A percentile compares a stretch with the other conserved stretches of the same genome.
Evolutionary conservation across 208 protist genomes (phyloP).

Genomic region (Leishmania turanica): DNA sequence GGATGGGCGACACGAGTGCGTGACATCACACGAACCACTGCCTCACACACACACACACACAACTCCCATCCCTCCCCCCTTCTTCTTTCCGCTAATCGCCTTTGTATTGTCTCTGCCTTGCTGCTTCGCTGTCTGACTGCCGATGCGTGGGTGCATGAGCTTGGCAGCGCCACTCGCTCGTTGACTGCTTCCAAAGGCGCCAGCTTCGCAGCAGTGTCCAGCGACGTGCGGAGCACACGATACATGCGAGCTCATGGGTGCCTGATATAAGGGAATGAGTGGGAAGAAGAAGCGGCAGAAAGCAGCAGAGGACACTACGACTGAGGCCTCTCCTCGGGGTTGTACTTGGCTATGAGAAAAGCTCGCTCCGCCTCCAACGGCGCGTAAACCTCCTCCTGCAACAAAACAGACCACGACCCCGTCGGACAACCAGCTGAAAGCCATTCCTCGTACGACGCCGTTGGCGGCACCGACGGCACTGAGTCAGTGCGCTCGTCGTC

Average conservation of each 20-base stretch:
- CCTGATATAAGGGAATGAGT: not conserved
- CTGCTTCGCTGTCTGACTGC: not conserved
- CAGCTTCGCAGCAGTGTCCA: not conserved
- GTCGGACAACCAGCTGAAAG: conserved; percentile 50
- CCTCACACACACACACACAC: not conserved
- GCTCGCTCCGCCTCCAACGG: conserved; percentile 51
- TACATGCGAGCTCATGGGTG: not conserved
- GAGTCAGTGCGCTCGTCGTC: conserved; percentile 4
- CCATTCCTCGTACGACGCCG: conserved; percentile 62
- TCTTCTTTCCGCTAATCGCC: not conserved
- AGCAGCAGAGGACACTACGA: not conserved
- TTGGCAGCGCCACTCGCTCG: not conserved
- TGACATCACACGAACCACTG: no score
- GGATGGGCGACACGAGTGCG: not conserved
- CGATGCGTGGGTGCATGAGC: not conserved
- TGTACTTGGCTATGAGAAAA: conserved; percentile 59
- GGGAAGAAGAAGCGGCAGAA: not conserved
- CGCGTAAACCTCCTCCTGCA: conserved; percentile 66
- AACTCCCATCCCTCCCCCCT: not conserved
- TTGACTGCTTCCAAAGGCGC: not conserved
- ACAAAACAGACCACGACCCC: conserved; percentile 50
- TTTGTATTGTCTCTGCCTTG: not conserved
- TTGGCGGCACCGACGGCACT: conserved; percentile 17
- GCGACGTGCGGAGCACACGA: not conserved
- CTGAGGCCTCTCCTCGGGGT: conserved; percentile 6